phyloP scores from a whole-genome alignment of 164 flowering plant species.

The Berberis vulgaris region DNA sequence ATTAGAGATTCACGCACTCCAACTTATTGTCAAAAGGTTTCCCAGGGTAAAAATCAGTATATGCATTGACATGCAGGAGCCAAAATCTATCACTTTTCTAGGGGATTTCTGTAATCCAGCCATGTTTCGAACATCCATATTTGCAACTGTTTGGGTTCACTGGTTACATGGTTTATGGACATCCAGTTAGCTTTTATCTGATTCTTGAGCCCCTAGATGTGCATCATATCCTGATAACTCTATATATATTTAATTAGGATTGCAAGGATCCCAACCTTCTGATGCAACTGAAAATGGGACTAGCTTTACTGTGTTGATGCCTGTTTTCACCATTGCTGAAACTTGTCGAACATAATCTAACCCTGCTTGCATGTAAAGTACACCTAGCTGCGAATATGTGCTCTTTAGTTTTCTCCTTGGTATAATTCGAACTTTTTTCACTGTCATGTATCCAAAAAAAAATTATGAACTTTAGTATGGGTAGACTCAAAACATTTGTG shows the following conservation, averaged over 20 bases:
- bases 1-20: neutral
- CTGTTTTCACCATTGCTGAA: conserved; percentile 60
- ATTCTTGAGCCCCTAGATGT: neutral
- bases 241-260: too few relatives aligned
- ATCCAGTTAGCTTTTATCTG: neutral
- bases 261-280: conserved; percentile 44
- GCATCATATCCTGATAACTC: neutral
- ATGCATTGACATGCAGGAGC: neutral
- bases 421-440: conserved; percentile 60
- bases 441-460: conserved; percentile 28
- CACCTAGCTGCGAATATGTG: conserved; percentile 58
- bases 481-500: too few relatives aligned
- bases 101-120: neutral
- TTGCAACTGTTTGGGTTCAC: neutral
- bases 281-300: conserved; percentile 32
- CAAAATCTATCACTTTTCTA: neutral
- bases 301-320: conserved; percentile 47
- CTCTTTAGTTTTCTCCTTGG: conserved; percentile 64
- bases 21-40: neutral
- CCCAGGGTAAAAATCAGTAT: neutral
- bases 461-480: too few relatives aligned
- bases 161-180: neutral
- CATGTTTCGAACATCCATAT: neutral
- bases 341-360: conserved; percentile 63
- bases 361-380: conserved; percentile 60